Percentiles rank a stretch among this genome's conserved stretches.
phyloP scores from a whole-genome alignment of 768 basidiomycete species.

The Mycena floridula region DNA sequence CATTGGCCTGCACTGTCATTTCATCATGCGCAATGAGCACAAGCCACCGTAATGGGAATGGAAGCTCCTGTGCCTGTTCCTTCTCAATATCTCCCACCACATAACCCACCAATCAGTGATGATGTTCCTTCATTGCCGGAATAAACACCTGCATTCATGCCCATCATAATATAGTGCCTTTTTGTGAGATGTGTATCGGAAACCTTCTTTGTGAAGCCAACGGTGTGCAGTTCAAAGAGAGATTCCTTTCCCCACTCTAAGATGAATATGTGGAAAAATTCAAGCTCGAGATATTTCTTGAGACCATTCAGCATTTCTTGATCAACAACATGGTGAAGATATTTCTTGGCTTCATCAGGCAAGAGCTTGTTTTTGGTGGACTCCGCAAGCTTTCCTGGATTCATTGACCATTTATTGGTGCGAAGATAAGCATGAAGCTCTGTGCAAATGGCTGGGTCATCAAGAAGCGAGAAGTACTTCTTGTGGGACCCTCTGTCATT shows the following conservation, averaged over 20 bases:
- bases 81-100: slow-evolving; percentile 9
- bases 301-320: slow-evolving; percentile 28
- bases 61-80: slow-evolving; percentile 3
- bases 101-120: slow-evolving; percentile 13
- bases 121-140: slow-evolving; percentile 19
- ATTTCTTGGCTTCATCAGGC: slow-evolving; percentile 21
- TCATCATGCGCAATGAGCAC: slow-evolving; percentile 31
- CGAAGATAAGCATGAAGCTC: slow-evolving; percentile 23
- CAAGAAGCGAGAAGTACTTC: slow-evolving; percentile 21
- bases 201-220: slow-evolving; percentile 18
- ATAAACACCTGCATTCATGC: slow-evolving; percentile 24
- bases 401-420: slow-evolving; percentile 29
- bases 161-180: slow-evolving; percentile 33
- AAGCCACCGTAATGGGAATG: slow-evolving; percentile 12
- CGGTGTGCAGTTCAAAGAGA: slow-evolving; percentile 17
- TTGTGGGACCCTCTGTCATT: slow-evolving; percentile 19
- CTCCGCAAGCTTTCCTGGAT: slow-evolving; percentile 24
- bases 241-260: slow-evolving; percentile 16
- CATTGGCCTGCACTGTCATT: slow-evolving; percentile 34
- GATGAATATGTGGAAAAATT: slow-evolving; percentile 24
- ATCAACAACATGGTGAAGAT: slow-evolving; percentile 19
- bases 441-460: slow-evolving; percentile 19
- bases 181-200: slow-evolving; percentile 17
- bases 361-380: slow-evolving; percentile 19
- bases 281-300: slow-evolving; percentile 25